These are phyloP conservation scores for Lentithecium fluviatile DNA, from an alignment of 495 filamentous ascomycete genomes.

Conservation along the genomic window DNA sequence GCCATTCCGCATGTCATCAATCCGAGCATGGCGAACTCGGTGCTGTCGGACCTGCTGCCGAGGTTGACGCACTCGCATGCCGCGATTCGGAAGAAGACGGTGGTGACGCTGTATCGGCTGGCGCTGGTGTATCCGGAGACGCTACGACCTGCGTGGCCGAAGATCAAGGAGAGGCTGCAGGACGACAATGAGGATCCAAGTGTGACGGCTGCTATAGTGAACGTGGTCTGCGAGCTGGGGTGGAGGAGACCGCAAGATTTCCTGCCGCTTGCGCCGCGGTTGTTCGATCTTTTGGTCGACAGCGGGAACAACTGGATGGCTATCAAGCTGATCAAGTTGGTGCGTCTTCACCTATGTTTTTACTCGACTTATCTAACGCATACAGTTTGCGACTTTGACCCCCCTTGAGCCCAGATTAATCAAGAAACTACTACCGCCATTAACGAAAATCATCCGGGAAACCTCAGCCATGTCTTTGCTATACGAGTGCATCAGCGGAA, in stretches of 20 bases:
- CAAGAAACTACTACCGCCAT: conserved; percentile 88
- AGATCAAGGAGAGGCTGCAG: conserved; percentile 90
- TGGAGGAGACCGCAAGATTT: conserved; percentile 94
- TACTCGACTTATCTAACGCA: not conserved
- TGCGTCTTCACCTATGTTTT: conserved; percentile 44
- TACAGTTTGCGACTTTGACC: conserved; percentile 88
- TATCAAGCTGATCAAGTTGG: conserved; percentile 97
- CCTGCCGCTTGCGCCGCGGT: conserved; percentile 80
- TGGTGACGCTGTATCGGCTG: conserved; percentile 87
- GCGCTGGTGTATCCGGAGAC: conserved; percentile 94
- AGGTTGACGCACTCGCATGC: conserved; percentile 81
- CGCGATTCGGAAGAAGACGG: conserved; percentile 86
- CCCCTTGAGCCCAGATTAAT: conserved; percentile 88
- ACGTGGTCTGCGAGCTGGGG: conserved; percentile 93
- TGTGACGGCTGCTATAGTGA: conserved; percentile 92
- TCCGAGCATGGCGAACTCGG: conserved; percentile 81
- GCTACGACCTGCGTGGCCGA: conserved; percentile 88
- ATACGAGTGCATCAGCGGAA: conserved; percentile 97
- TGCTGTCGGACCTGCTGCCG: conserved; percentile 81
- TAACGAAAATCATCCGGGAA: conserved; percentile 88
- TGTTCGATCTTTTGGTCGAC: conserved; percentile 91
- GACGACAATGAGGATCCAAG: conserved; percentile 87
- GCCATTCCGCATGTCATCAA: conserved; percentile 91
- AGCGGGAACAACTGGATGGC: conserved; percentile 99
- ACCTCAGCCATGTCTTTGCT: conserved; percentile 94